Evolutionary conservation across 2,329 filamentous ascomycete genomes (phyloP), one percentile per base, ranked within the genome.

Genomic region (Acephala macrosclerotiorum): DNA sequence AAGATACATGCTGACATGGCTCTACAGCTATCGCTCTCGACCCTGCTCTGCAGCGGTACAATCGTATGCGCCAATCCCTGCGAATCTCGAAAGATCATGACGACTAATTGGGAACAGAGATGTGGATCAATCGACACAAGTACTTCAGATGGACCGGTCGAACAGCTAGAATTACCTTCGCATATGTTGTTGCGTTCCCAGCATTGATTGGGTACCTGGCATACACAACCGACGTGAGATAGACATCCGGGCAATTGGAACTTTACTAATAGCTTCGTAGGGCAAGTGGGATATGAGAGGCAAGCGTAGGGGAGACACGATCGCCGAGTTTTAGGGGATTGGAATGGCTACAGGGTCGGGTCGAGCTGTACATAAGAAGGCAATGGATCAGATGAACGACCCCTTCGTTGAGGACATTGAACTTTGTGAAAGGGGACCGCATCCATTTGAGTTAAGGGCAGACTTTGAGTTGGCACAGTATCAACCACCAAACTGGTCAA

Each of bases 91-190:
- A 42, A 51, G 53, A 49, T 20, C 51, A 47, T 53, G 38, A n/a
- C 18, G 47, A 69, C 61, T 66, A 53, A 69, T 58, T 7, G 29
- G 18, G 42, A 42, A 16, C 75, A 97, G 94, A 91, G 79, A 92
- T 97, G 89, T 88, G 86, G 76, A 84, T 87, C 76, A 93, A 92
- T 83, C 91, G 96, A 72, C 91, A 94, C 87, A 93, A 93, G 82
- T 97, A 93, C 87, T 99, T 98, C 87, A 88, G 93, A 80, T 98
- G 93, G 93, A 98, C 91, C 40, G 87, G 89, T 60, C 86, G 91
- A 75, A 97, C 93, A 55, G 93, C 93, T 35, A 89, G 87, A 82
- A 80, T 97, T 75, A 89, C 90, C 4, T 88, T 97, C 77, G 83
- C 90, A 70, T 97, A 95, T 80, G 86, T 91, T 65, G 82, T 89